These are phyloP conservation scores for Xylaria hypoxylon DNA, from an alignment of 2,329 filamentous ascomycete genomes.

Conservation along the genomic window DNA sequence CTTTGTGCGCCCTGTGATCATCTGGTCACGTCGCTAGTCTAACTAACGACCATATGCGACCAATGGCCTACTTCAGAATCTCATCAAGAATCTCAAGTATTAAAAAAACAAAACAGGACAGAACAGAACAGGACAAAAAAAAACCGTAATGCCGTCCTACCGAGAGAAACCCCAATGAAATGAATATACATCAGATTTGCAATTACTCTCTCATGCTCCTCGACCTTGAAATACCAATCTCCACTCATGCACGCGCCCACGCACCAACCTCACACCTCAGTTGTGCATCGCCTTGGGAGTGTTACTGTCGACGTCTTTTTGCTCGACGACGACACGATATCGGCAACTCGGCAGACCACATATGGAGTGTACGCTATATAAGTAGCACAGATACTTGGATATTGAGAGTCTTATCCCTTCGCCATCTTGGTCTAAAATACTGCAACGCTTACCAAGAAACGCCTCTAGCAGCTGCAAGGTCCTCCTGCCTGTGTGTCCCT, in stretches of 20 bases:
- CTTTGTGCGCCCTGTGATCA: constrained; percentile 35
- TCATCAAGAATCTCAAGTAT: constrained; percentile 47
- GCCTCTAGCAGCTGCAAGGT: constrained; percentile 66
- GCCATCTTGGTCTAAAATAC: constrained; percentile 28
- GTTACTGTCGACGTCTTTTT: constrained; percentile 1
- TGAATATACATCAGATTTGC: constrained; percentile 46
- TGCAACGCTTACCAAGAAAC: constrained; percentile 32
- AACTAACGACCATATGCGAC: constrained; percentile 42
- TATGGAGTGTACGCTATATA: constrained; percentile 19
- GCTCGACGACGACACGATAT: constrained; percentile 9
- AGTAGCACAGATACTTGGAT: constrained; percentile 35
- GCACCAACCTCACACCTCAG: constrained; percentile 7
- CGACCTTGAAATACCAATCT: constrained; percentile 27
- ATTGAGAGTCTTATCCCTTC: constrained; percentile 33
- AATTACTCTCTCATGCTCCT: constrained; percentile 34
- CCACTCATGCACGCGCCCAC: constrained; percentile 18
- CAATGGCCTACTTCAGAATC: constrained; percentile 42
- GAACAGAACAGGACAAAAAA: constrained; percentile 3
- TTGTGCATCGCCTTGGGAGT: constrained; percentile 3
- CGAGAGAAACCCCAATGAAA: constrained; percentile 47
- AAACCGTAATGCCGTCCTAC: constrained; percentile 45
- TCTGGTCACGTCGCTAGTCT: constrained; percentile 36
- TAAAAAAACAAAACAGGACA: constrained; percentile 47
- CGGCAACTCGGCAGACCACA: constrained; percentile 19
- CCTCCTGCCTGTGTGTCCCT: constrained; percentile 68